A percentile compares a stretch with the other conserved stretches of the same genome.
Evolutionary conservation across 1,139 yeast genomes (phyloP).

Genomic region (Blastobotrys serpentis): DNA sequence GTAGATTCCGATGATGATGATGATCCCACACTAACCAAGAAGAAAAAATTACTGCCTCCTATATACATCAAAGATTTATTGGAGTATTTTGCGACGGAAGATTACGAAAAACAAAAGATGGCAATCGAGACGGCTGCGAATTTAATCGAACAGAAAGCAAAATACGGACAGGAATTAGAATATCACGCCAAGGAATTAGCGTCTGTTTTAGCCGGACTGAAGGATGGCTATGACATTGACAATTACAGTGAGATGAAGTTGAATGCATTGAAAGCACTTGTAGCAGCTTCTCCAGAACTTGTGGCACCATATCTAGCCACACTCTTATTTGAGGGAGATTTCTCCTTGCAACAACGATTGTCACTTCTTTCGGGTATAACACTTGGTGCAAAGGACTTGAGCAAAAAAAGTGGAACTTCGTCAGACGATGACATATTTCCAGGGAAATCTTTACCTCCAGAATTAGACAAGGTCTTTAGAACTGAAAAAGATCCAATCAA

Average conservation of each 20-base stretch:
- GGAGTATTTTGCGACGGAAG: conserved; percentile 51
- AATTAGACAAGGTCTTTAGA: conserved; percentile 42
- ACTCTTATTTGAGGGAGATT: conserved; percentile 58
- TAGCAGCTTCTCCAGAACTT: conserved; percentile 48
- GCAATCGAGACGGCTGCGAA: conserved; percentile 57
- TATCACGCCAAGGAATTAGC: conserved; percentile 51
- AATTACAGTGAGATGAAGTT: conserved; percentile 53
- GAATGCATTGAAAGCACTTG: conserved; percentile 52
- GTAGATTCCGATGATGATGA: conserved; percentile 60
- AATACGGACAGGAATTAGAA: conserved; percentile 54
- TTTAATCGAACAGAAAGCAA: conserved; percentile 53
- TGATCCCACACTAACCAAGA: conserved; percentile 47
- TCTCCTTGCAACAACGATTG: conserved; percentile 62
- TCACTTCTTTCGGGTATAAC: conserved; percentile 55
- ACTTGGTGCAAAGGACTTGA: conserved; percentile 51
- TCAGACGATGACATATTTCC: conserved; percentile 37
- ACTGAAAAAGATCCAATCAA: conserved; percentile 14
- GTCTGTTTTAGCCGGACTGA: conserved; percentile 47
- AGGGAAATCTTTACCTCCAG: conserved; percentile 48
- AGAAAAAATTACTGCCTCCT: conserved; percentile 48
- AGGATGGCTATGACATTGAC: conserved; percentile 49
- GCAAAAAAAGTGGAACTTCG: neutral
- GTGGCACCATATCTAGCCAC: conserved; percentile 44
- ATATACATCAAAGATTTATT: conserved; percentile 63
- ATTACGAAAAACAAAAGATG: conserved; percentile 51